phyloP scores from a whole-genome alignment of 208 protist genomes.

The Endotrypanum monterogeii region DNA sequence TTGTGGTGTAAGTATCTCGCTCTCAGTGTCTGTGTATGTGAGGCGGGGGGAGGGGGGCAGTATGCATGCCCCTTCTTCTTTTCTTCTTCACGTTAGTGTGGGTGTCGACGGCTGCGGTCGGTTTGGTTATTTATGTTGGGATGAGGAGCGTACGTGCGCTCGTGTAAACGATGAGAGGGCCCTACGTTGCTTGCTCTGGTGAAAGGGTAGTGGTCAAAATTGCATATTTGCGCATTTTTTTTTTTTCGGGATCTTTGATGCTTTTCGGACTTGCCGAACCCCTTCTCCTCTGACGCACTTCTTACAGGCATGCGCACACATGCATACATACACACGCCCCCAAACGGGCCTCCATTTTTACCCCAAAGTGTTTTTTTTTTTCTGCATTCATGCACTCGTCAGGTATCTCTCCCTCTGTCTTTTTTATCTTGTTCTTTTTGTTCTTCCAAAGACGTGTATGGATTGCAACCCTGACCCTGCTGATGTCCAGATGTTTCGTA shows the following conservation, averaged over 20 bases:
- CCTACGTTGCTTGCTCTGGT: background rate
- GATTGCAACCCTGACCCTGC: background rate
- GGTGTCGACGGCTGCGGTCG: background rate
- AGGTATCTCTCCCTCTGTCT: no score
- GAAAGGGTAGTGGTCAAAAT: background rate
- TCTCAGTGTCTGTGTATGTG: no score
- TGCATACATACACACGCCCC: no score
- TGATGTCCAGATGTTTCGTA: background rate
- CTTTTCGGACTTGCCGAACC: background rate
- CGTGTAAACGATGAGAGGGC: background rate
- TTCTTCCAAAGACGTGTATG: background rate
- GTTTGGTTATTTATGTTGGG: slow-evolving; percentile 13
- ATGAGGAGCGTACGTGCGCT: background rate
- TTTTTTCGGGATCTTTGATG: background rate
- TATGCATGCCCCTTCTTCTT: no score
- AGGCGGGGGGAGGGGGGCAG: no score
- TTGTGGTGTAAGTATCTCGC: no score
- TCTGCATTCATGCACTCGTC: background rate
- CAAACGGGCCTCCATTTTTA: no score
- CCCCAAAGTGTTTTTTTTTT: background rate
- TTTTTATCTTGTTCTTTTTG: no score
- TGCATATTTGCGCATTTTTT: background rate
- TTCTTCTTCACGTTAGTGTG: no score
- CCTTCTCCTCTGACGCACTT: background rate
- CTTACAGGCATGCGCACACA: no score